Conservation (phyloP, 1,139 yeast genomes). For the Kurtzmaniella natalensis region DNA sequence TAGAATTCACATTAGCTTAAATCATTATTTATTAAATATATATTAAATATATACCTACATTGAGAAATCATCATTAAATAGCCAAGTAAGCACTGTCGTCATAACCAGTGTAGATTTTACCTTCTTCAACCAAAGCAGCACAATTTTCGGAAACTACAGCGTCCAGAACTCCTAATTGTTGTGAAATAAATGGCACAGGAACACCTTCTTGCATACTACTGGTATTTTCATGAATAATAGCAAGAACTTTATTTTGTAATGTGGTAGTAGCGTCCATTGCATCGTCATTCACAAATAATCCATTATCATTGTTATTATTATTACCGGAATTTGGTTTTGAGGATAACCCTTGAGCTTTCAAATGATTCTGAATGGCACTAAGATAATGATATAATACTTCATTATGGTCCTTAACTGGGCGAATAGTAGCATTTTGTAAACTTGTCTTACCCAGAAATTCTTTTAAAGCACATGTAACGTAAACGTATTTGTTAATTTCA, state of each 20-base stretch:
- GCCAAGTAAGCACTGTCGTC: constrained; percentile 61
- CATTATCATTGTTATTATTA: constrained; percentile 18
- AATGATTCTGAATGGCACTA: constrained; percentile 63
- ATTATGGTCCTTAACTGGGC: constrained; percentile 63
- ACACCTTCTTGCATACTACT: constrained; percentile 70
- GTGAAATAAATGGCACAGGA: constrained; percentile 57
- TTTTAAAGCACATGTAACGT: constrained; percentile 68
- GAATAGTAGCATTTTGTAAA: constrained; percentile 61
- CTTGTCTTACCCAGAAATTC: constrained; percentile 65
- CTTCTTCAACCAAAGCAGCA: constrained; percentile 55
- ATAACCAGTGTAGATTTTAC: constrained; percentile 61
- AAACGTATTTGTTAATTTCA: constrained; percentile 49
- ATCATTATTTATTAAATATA: too few species aligned
- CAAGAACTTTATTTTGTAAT: constrained; percentile 40
- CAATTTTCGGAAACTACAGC: constrained; percentile 48
- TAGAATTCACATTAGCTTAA: background rate
- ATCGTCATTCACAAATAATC: constrained; percentile 46
- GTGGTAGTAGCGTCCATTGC: constrained; percentile 25
- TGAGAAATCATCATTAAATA: too few species aligned
- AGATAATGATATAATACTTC: constrained; percentile 74
- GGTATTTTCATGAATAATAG: constrained; percentile 47
- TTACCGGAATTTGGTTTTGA: constrained; percentile 16
- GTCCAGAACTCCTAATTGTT: constrained; percentile 46
- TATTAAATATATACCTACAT: too few species aligned
- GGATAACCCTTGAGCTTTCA: constrained; percentile 43